A percentile compares a stretch with the other conserved stretches of the same genome.
Evolutionary conservation across 2,329 filamentous ascomycete species (phyloP).

Genomic region (Blastomyces emzantsi): DNA sequence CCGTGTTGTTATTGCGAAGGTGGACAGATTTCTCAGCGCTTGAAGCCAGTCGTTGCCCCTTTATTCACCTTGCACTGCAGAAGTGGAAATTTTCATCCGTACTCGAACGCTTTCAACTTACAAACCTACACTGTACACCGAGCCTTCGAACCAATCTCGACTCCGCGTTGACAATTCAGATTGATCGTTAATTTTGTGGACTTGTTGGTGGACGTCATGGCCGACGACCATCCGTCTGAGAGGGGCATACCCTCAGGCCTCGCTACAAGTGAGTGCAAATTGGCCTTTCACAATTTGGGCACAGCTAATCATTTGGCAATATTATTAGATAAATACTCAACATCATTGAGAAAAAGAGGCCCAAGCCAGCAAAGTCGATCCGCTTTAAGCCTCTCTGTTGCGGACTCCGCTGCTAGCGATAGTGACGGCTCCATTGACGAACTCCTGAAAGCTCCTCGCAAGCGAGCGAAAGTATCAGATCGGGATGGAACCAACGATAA

Average conservation of each 20-base stretch:
- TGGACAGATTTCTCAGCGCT: not conserved
- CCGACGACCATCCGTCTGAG: no score
- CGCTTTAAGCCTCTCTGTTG: not conserved
- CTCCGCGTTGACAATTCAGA: not conserved
- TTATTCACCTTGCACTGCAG: not conserved
- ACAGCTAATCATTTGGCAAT: not conserved
- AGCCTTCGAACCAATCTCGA: not conserved
- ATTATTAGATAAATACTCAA: not conserved
- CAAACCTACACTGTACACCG: not conserved
- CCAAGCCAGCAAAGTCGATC: constrained; percentile 9
- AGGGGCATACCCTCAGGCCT: not conserved
- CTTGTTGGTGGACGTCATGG: not conserved
- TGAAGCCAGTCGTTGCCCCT: not conserved
- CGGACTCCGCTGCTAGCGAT: not conserved
- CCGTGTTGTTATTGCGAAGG: not conserved
- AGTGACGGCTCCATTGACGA: constrained; percentile 1
- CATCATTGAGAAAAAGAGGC: not conserved
- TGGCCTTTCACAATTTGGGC: not conserved
- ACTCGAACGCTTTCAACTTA: not conserved
- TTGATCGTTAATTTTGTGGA: not conserved
- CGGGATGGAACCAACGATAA: not conserved
- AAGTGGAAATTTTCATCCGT: not conserved
- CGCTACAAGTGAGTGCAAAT: not conserved
- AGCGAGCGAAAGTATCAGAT: not conserved
- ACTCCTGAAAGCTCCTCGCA: not conserved